Base-by-base conservation (phyloP, 2,329 filamentous ascomycete species). In the Talaromyces verruculosus region DNA sequence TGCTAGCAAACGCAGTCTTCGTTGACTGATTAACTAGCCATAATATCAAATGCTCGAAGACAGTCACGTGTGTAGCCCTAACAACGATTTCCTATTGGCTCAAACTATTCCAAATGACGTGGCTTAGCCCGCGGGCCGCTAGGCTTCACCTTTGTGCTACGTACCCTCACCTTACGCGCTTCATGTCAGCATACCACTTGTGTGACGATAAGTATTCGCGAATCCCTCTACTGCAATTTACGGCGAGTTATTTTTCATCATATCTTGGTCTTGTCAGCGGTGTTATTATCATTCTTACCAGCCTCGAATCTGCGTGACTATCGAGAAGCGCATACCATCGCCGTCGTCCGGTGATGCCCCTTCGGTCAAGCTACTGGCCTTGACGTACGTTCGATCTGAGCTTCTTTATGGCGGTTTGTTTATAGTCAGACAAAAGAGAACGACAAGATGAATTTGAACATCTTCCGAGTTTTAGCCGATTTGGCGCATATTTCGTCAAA, bases 401-500 rank as follows among this genome's bases (percentile, higher is more conserved):
- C 51, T 11, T 55, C 5, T 55, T 17, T 5, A 15, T 39, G 19
- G 51, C 17, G 13, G 6, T 33, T 33, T 35, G 22, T 53, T 37
- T n/a, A 58, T 45, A 61, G 58, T n/a, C 33, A n/a, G 25, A 15
- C 41, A 33, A 22, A 19, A 25, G 2, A 37, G 11, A 4, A 11
- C 13, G 11, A 22, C 51, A 49, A 13, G 6, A 39, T 58, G 39
- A 73, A 69, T 61, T 69, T 74, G 60, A 74, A 70, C 63, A 68
- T 74, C 67, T 89, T 97, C 80, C 91, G 92, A 73, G 85, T 96
- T 73, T 78, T 92, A 72, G 94, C 87, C 76, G 94, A 98, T 77
- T 79, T 94, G 72, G 92, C 91, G 73, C 94, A 98, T 77, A 87
- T 92, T 55, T 83, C 88, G 59, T 95, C 93, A 65, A 97, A 97